A percentile compares a stretch with the other conserved stretches of the same genome.
phyloP scores from a whole-genome alignment of 352 stramenopile genomes.

The Pythium myriotylum region DNA sequence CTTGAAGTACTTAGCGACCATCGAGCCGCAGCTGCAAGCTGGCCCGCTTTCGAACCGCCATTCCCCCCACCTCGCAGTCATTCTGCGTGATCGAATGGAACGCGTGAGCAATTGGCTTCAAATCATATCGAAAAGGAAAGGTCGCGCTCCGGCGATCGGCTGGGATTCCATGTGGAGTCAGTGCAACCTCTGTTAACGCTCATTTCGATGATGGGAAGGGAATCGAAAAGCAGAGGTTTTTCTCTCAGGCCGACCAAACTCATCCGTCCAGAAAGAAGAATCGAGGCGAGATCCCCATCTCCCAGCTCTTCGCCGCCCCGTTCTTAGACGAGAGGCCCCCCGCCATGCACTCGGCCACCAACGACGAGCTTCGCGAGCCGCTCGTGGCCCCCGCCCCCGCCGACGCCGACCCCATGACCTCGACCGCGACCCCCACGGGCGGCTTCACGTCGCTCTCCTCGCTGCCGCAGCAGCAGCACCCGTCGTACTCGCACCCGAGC shows the following conservation, averaged over 20 bases:
- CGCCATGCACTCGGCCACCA: constrained; percentile 21
- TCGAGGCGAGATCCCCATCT: constrained; percentile 15
- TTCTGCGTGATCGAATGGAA: not conserved
- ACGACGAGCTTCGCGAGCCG: constrained; percentile 22
- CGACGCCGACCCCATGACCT: constrained; percentile 3
- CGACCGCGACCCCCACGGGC: constrained; percentile 9
- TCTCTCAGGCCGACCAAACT: not conserved
- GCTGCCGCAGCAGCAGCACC: constrained; percentile 25
- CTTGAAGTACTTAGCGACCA: not conserved
- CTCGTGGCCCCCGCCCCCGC: constrained; percentile 13
- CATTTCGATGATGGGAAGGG: not conserved
- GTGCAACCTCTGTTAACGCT: not conserved
- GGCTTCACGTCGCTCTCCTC: constrained; percentile 33
- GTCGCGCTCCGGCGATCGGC: not conserved
- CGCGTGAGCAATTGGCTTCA: constrained; percentile 13
- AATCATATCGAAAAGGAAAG: constrained; percentile 13
- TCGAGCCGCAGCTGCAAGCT: not conserved
- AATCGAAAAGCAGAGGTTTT: not conserved
- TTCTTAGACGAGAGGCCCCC: constrained; percentile 15
- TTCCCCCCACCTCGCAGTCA: too few species aligned
- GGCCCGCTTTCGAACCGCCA: not conserved
- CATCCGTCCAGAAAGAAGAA: constrained; percentile 25
- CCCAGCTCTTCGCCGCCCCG: constrained; percentile 6
- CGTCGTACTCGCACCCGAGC: constrained; percentile 16
- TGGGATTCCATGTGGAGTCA: not conserved